Evolutionary conservation across 1,139 yeast genomes (phyloP), one percentile per base, ranked within the genome.

Genomic region (Wickerhamomyces sp.): DNA sequence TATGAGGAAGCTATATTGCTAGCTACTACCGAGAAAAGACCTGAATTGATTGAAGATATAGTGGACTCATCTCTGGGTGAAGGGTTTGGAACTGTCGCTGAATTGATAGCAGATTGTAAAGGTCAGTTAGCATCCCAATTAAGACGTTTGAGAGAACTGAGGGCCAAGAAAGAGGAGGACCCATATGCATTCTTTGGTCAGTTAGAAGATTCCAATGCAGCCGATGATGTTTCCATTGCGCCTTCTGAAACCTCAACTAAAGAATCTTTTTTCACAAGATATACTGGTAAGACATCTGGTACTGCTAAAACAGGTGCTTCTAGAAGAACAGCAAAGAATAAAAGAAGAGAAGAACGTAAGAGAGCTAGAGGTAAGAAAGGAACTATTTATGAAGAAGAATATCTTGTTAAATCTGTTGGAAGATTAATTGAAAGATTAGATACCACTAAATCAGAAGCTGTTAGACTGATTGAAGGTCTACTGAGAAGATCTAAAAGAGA

Each of bases 231-330:
- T 3, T 90, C 97, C 0, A 75, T 94, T 46, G 97, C 97, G 0
- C 94, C 96, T 1, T 85, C 97, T 0, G 97, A 89, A 59, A 82
- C 96, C 0, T 85, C 96, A 0, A 86, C 96, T 0, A 83, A 89
- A 12, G 95, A 94, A 22, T 89, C 97, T 0, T 87, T 90, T 60
- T 86, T 89, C 64, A 92, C 98, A 0, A 76, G 95, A 57, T 92
- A 92, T 61, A 92, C 99, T 0, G 97, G 97, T 48, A 89, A 90
- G 63, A 89, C 97, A 1, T 74, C 84, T 1, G 96, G 96, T 18
- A 92, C 98, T 4, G 98, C 97, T 5, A 85, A 86, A 59, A 92
- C 98, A 0, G 97, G 97, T 20, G 97, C 94, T 2, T 83, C 97
- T 0, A 77, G 98, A 63, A 77, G 83, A 55, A 89, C 98, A 0